These are phyloP conservation scores for Diaporthe sp. DNA, from an alignment of 2,329 filamentous ascomycete genomes.

Conservation along the genomic window DNA sequence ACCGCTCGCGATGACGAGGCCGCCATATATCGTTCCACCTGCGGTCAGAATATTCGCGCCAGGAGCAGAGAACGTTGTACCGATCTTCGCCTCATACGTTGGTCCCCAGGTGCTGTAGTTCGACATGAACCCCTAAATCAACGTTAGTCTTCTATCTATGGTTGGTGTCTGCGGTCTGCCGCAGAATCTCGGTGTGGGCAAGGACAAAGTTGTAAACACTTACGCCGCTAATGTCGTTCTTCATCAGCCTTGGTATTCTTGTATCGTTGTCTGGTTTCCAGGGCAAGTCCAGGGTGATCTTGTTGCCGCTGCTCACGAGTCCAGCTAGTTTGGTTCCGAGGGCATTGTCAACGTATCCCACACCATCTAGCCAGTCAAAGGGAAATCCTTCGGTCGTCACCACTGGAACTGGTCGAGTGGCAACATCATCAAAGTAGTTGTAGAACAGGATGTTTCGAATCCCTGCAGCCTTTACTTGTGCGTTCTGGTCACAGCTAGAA, in stretches of 20 bases:
- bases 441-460: constrained; percentile 29
- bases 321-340: constrained; percentile 18
- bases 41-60: constrained; percentile 19
- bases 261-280: constrained; percentile 32
- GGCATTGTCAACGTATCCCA: constrained; percentile 30
- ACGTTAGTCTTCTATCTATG: not conserved
- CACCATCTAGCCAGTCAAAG: constrained; percentile 33
- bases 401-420: constrained; percentile 23
- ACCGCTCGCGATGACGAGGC: constrained; percentile 20
- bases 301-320: constrained; percentile 16
- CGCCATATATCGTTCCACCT: constrained; percentile 23
- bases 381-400: constrained; percentile 32
- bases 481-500: constrained; percentile 21
- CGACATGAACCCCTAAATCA: constrained; percentile 4
- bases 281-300: constrained; percentile 21
- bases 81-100: constrained; percentile 29
- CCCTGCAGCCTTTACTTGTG: constrained; percentile 24
- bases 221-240: constrained; percentile 27
- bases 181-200: not conserved
- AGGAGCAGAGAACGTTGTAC: constrained; percentile 18
- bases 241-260: constrained; percentile 21
- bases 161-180: not conserved
- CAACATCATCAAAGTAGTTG: constrained; percentile 28
- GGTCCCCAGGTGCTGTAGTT: constrained; percentile 36
- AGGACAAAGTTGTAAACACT: not conserved